Base-by-base conservation (phyloP, 805 yeast species). In the Candida fluviatilis region DNA sequence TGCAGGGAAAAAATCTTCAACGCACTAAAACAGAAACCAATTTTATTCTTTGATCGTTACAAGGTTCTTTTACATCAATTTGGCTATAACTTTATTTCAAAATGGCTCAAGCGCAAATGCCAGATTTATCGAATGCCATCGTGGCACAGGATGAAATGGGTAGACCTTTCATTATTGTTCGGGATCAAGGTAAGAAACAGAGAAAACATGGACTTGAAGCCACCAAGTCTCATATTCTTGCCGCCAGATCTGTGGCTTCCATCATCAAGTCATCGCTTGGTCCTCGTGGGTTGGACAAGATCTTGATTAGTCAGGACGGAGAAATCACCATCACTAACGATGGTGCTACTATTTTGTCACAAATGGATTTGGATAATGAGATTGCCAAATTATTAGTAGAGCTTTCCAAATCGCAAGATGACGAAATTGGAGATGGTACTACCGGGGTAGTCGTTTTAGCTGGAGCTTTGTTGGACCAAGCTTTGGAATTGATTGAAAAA, bases 81-180 rank as follows among this genome's bases (percentile, higher is more conserved):
- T n/a, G n/a, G n/a, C n/a, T n/a, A n/a, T n/a, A n/a, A n/a, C n/a
- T n/a, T n/a, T n/a, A n/a, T n/a, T n/a, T n/a, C n/a, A n/a, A n/a
- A n/a, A 33, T 33, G 35, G 34, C 43, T 25, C 41, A 35, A 30
- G 34, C 43, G 26, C 60, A 55, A 43, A 75, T 80, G 84, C 96
- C 96, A 29, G 99, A 93, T 62, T 72, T 93, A 76, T 90, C 98
- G 50, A 93, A 95, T 57, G 99, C 99, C 64, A 89, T 93, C 53
- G 88, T 93, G 71, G 98, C 99, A 3, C 99, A 91, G 65, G 99
- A 93, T 62, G 99, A 93, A 64, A 87, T 85, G 90, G 99, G 99
- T 15, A 82, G 99, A 64, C 99, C 99, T 15, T 88, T 93, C 60
- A 91, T 93, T 57, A 93, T 93, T 59, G 99, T 93, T 38, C 80